A percentile compares a stretch with the other conserved stretches of the same genome.
phyloP scores from a whole-genome alignment of 805 yeast species.

The Sungouiozyma ichnusensis region DNA sequence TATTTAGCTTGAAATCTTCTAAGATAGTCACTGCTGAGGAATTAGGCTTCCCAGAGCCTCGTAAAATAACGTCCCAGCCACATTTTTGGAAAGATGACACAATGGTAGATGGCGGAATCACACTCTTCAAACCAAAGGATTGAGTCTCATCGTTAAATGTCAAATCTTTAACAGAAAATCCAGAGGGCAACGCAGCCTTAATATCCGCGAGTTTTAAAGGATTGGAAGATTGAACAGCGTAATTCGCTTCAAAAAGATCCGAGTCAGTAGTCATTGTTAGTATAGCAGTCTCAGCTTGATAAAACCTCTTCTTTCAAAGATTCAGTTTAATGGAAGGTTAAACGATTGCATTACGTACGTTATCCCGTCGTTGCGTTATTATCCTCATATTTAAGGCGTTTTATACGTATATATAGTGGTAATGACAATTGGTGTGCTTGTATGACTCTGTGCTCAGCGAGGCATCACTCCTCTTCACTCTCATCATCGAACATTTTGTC shows the following conservation, averaged over 20 bases:
- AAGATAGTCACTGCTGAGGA: conserved; percentile 86
- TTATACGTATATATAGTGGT: neutral
- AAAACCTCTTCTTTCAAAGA: too few species aligned
- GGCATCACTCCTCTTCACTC: conserved; percentile 21
- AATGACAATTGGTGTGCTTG: neutral
- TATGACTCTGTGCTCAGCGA: neutral
- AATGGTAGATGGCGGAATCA: conserved; percentile 65
- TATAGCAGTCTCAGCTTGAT: too few species aligned
- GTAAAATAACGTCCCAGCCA: conserved; percentile 82
- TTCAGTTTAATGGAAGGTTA: neutral
- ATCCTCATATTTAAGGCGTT: neutral
- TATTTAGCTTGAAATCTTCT: conserved; percentile 46
- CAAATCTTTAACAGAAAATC: neutral
- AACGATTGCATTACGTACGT: neutral
- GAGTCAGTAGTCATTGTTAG: neutral
- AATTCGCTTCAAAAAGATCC: neutral
- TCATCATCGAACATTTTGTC: conserved; percentile 22
- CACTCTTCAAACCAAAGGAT: conserved; percentile 44
- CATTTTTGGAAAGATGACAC: conserved; percentile 56
- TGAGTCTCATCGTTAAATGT: neutral
- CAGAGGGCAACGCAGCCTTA: neutral
- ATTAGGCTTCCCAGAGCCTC: conserved; percentile 84
- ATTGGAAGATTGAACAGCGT: neutral
- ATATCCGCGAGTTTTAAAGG: neutral
- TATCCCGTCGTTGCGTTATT: too few species aligned